These are phyloP conservation scores for Neonothopanus nambi DNA, from an alignment of 1,284 basidiomycete species.

Conservation along the genomic window DNA sequence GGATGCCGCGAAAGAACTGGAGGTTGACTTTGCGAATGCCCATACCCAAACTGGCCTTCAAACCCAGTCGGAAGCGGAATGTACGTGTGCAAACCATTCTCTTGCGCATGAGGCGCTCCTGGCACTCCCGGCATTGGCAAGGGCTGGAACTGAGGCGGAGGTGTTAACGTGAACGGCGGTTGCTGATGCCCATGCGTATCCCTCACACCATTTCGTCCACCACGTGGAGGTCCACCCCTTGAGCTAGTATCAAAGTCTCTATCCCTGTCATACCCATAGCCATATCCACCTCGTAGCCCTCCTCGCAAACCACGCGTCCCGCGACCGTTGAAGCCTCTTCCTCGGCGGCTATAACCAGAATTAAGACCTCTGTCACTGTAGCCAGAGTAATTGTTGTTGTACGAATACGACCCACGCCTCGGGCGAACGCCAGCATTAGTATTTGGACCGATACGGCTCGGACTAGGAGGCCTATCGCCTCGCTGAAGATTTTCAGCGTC, in stretches of 20 bases:
- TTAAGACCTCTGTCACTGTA: not conserved
- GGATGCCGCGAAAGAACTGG: conserved; percentile 17
- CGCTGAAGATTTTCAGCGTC: too few species aligned
- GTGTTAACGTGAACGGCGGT: conserved; percentile 35
- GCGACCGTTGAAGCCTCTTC: not conserved
- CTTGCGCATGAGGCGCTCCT: too few species aligned
- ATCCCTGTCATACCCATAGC: conserved; percentile 28
- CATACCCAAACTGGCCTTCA: not conserved
- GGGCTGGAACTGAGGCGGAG: conserved; percentile 36
- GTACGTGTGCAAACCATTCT: conserved; percentile 8
- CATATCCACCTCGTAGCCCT: conserved; percentile 16
- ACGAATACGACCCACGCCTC: conserved; percentile 25
- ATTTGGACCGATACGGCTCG: too few species aligned
- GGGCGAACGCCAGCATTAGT: conserved; percentile 16
- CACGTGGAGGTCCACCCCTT: conserved; percentile 23
- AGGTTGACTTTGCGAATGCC: not conserved
- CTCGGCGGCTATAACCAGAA: conserved; percentile 3
- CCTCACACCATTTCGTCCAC: conserved; percentile 27
- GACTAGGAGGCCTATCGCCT: too few species aligned
- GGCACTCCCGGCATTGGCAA: conserved; percentile 26
- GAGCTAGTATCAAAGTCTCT: conserved; percentile 9
- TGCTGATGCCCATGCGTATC: conserved; percentile 25
- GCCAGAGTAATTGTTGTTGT: conserved; percentile 5
- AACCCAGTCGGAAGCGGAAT: conserved; percentile 4
- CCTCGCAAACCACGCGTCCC: conserved; percentile 7